Conservation (phyloP, 2,329 filamentous ascomycete genomes). For the Ascochyta rabiei region DNA sequence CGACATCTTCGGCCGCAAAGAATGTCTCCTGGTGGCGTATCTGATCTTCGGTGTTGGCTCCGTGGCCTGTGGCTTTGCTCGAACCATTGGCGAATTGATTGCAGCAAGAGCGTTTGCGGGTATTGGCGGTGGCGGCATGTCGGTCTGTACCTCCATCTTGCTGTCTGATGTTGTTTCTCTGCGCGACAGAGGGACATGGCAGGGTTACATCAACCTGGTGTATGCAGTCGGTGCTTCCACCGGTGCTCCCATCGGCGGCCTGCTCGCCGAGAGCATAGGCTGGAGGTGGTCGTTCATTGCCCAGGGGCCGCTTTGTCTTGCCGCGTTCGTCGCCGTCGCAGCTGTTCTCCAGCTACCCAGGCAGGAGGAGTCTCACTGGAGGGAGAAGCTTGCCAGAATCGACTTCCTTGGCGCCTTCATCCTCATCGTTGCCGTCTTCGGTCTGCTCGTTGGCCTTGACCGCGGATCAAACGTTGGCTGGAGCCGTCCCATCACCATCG, state of each 20-base stretch:
- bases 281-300: constrained; percentile 79
- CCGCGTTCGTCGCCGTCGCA: constrained; percentile 69
- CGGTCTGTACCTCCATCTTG: constrained; percentile 70
- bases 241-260: constrained; percentile 72
- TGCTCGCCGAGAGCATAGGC: constrained; percentile 74
- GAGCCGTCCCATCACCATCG: constrained; percentile 63
- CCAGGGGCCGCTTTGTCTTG: constrained; percentile 71
- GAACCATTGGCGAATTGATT: constrained; percentile 69
- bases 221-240: constrained; percentile 70
- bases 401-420: constrained; percentile 75
- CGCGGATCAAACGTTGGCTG: constrained; percentile 75
- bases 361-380: constrained; percentile 66
- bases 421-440: constrained; percentile 69
- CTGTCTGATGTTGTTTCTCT: constrained; percentile 74
- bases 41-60: constrained; percentile 69
- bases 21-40: constrained; percentile 69
- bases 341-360: constrained; percentile 67
- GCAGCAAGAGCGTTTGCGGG: constrained; percentile 67
- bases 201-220: constrained; percentile 75
- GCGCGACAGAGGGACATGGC: constrained; percentile 73
- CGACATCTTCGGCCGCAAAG: constrained; percentile 73
- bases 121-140: constrained; percentile 75
- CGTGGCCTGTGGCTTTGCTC: constrained; percentile 66
- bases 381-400: constrained; percentile 67
- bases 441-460: constrained; percentile 73